These are phyloP conservation scores for Daedaleopsis nitida DNA, from an alignment of 768 basidiomycete genomes.

Conservation along the genomic window DNA sequence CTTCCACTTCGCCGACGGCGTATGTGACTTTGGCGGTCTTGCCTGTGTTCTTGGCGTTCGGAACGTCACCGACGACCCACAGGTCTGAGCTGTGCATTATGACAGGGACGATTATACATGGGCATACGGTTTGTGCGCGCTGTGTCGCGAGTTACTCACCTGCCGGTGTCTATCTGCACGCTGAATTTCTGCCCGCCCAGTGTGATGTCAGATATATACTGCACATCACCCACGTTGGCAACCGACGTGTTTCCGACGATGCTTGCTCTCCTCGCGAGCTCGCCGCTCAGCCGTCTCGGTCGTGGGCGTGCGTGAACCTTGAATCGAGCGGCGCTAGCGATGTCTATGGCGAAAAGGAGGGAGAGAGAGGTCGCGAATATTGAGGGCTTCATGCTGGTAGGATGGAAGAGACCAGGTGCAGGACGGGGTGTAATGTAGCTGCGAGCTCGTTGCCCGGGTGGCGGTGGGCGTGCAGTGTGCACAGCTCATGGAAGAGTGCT, in stretches of 20 bases:
- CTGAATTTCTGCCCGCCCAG: slow-evolving; percentile 37
- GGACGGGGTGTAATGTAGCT: background rate
- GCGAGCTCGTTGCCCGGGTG: background rate
- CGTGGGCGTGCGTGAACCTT: slow-evolving; percentile 18
- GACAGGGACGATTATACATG: background rate
- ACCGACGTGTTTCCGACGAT: slow-evolving; percentile 33
- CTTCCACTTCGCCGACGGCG: slow-evolving; percentile 54
- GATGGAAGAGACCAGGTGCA: background rate
- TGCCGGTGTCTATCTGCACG: slow-evolving; percentile 49
- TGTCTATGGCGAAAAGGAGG: slow-evolving; percentile 15
- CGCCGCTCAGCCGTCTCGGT: background rate
- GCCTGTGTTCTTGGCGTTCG: slow-evolving; percentile 40
- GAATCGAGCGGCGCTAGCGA: slow-evolving; percentile 20
- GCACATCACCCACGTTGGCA: slow-evolving; percentile 33
- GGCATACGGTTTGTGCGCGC: background rate
- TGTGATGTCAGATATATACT: slow-evolving; percentile 42
- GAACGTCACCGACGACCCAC: slow-evolving; percentile 54
- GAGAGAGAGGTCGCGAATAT: slow-evolving; percentile 9
- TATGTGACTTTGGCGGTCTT: slow-evolving; percentile 46
- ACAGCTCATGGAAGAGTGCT: background rate
- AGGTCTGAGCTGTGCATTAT: slow-evolving; percentile 55
- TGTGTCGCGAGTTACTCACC: slow-evolving; percentile 28
- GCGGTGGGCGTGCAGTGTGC: background rate
- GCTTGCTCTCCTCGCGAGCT: slow-evolving; percentile 29
- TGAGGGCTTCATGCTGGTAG: slow-evolving; percentile 6